Evolutionary conservation across 306 rosid genomes (phyloP).

Genomic region (Alnus rubra): DNA sequence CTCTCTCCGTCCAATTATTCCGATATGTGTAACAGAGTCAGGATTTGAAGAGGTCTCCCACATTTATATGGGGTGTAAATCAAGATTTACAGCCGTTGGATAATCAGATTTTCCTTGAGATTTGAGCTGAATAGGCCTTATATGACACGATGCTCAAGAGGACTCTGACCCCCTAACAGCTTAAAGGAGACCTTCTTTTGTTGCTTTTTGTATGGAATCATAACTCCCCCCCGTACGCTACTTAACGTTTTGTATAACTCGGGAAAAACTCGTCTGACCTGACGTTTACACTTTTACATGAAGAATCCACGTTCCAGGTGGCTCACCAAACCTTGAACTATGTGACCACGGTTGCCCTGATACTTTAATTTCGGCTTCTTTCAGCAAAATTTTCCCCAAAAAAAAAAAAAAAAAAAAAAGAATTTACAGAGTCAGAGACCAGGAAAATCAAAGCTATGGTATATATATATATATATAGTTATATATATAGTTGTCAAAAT

Average conservation of each 20-base stretch:
- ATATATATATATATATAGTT: too few relatives aligned
- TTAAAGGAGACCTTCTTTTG: constrained; percentile 54
- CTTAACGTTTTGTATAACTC: constrained; percentile 19
- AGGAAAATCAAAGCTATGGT: too few relatives aligned
- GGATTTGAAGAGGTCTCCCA: constrained; percentile 27
- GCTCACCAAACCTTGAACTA: constrained; percentile 7
- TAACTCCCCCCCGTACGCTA: constrained; percentile 12
- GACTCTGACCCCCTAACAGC: constrained; percentile 29
- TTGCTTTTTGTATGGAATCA: constrained; percentile 7
- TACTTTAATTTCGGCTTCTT: not conserved
- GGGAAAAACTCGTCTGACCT: not conserved
- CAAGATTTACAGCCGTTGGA: constrained; percentile 31
- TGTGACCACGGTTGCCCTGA: constrained; percentile 2
- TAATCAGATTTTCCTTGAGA: constrained; percentile 8
- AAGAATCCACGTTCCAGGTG: not conserved
- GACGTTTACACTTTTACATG: not conserved
- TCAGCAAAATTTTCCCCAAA: too few relatives aligned
- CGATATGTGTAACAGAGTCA: constrained; percentile 8
- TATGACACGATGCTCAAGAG: constrained; percentile 34
- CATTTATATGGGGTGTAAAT: not conserved
- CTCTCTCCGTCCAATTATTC: constrained; percentile 40
- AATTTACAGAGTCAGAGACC: too few relatives aligned
- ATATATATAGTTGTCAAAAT: not conserved
- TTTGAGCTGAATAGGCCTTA: constrained; percentile 18
- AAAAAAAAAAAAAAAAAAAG: too few relatives aligned